These are phyloP conservation scores for Recurvomyces mirabilis DNA, from an alignment of 495 filamentous ascomycete species.

Conservation along the genomic window DNA sequence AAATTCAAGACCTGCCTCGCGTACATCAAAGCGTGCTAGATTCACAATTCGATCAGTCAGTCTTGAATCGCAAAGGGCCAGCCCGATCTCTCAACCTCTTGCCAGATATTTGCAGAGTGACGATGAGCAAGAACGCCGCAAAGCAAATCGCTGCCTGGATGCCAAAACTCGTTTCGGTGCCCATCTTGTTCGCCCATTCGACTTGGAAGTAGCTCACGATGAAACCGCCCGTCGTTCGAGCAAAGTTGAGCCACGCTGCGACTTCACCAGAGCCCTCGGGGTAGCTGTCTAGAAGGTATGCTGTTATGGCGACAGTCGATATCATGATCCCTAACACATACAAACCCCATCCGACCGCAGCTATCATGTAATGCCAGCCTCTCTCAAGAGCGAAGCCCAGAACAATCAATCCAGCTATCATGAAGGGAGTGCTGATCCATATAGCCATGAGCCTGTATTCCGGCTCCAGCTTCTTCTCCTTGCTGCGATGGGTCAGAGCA, in stretches of 20 bases:
- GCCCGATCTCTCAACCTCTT: constrained; percentile 30
- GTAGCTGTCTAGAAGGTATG: constrained; percentile 34
- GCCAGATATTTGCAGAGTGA: constrained; percentile 37
- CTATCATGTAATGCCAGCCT: constrained; percentile 45
- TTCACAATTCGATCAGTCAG: constrained; percentile 8
- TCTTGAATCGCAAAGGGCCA: constrained; percentile 18
- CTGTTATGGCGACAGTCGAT: constrained; percentile 48
- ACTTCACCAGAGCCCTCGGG: constrained; percentile 29
- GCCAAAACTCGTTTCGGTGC: constrained; percentile 36
- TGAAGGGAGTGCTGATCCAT: constrained; percentile 40
- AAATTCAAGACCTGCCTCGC: too few relatives aligned
- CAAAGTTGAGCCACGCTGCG: constrained; percentile 26
- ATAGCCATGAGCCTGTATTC: constrained; percentile 47
- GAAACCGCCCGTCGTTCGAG: constrained; percentile 29
- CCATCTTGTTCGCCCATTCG: constrained; percentile 30
- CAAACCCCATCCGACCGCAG: constrained; percentile 43
- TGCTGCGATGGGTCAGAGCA: constrained; percentile 34
- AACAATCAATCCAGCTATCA: constrained; percentile 41
- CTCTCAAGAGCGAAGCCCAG: constrained; percentile 45
- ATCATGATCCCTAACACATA: constrained; percentile 55
- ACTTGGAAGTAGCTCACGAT: constrained; percentile 44
- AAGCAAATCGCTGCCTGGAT: constrained; percentile 40
- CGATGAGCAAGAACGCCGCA: constrained; percentile 33
- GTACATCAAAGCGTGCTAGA: too few relatives aligned
- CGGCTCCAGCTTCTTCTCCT: constrained; percentile 46